Base-by-base conservation (phyloP, 208 protist species). In the Crithidia brevicula region DNA sequence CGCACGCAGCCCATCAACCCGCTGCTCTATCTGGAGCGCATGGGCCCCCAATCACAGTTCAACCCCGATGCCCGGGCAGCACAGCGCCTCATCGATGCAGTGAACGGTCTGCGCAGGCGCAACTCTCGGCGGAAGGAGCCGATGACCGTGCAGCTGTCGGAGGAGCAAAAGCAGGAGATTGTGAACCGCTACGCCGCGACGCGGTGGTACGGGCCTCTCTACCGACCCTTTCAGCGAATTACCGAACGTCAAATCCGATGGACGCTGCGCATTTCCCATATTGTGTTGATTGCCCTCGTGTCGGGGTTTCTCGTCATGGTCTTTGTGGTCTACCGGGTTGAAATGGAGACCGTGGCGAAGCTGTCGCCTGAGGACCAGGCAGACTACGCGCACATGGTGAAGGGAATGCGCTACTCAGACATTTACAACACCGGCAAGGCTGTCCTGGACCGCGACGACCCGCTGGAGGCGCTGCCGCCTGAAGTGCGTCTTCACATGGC, bases 381-480 rank as follows among this genome's bases (percentile, higher is more conserved):
- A 18, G 88, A 91, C 51, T 94, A 94, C 65, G 46, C 85, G 28
- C 67, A 84, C 58, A 83, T 94, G 61, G 82, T 90, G 60, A 71
- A 62, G 11, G 72, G 74, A 33, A 91, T 94, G 88, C 82, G 88
- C 0, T 89, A 81, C 61, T 76, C 76, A n/a, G 88, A 94, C 54
- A 74, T 94, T 50, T 79, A 77, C 65, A 25, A 72, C 23, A 45
- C 83, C 6, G 67, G 69, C 5, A 77, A 78, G 47, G 88, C 77
- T 36, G 79, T 87, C 15, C 56, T 89, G n/a, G 30, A 64, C 43
- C 75, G 77, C 56, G 79, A 88, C 25, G 88, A 94, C 70, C 88
- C 88, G 11, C 79, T 91, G 7, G 74, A 85, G 38, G 83, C 85
- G 40, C 74, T 94, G 31, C 85, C 88, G 22, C 58, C 59, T 15